A percentile compares a stretch with the other conserved stretches of the same genome.
Conservation (phyloP, 2,329 filamentous ascomycete genomes). For the Lachnellula cervina region DNA sequence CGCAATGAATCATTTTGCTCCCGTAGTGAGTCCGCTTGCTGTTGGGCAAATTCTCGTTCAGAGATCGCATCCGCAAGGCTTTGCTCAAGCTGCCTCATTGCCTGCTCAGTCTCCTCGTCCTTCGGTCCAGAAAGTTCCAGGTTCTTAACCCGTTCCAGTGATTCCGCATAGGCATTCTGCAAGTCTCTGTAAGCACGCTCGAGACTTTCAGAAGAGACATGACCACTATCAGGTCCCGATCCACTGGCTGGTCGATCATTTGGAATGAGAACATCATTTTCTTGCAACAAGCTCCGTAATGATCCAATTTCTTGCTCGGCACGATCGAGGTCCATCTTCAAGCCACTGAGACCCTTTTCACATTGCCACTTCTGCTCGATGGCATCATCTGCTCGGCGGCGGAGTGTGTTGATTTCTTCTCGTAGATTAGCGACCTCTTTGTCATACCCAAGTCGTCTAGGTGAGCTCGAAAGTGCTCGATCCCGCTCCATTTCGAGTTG, state of each 20-base stretch:
- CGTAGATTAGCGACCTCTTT: slow-evolving; percentile 75
- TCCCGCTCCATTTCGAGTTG: slow-evolving; percentile 75
- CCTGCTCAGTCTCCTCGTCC: slow-evolving; percentile 57
- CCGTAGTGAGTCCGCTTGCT: slow-evolving; percentile 58
- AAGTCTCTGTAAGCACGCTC: slow-evolving; percentile 71
- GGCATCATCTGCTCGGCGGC: slow-evolving; percentile 85
- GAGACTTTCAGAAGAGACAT: slow-evolving; percentile 65
- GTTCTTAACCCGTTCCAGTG: slow-evolving; percentile 60
- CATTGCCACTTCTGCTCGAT: slow-evolving; percentile 95
- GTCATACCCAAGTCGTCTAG: slow-evolving; percentile 74
- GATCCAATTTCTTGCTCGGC: slow-evolving; percentile 88
- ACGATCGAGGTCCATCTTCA: slow-evolving; percentile 96
- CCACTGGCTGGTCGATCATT: slow-evolving; percentile 46
- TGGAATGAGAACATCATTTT: slow-evolving; percentile 75
- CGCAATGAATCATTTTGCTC: slow-evolving; percentile 56
- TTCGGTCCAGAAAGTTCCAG: slow-evolving; percentile 49
- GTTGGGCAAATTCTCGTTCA: slow-evolving; percentile 67
- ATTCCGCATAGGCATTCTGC: slow-evolving; percentile 63
- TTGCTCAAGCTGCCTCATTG: slow-evolving; percentile 61
- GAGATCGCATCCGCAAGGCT: slow-evolving; percentile 64
- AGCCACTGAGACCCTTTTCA: slow-evolving; percentile 78
- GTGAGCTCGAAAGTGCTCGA: slow-evolving; percentile 62
- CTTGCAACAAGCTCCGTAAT: slow-evolving; percentile 71
- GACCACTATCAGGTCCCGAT: slow-evolving; percentile 36
- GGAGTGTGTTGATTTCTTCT: slow-evolving; percentile 77